Base-by-base conservation (phyloP, 2,329 filamentous ascomycete species). In the Dothistroma septosporum region DNA sequence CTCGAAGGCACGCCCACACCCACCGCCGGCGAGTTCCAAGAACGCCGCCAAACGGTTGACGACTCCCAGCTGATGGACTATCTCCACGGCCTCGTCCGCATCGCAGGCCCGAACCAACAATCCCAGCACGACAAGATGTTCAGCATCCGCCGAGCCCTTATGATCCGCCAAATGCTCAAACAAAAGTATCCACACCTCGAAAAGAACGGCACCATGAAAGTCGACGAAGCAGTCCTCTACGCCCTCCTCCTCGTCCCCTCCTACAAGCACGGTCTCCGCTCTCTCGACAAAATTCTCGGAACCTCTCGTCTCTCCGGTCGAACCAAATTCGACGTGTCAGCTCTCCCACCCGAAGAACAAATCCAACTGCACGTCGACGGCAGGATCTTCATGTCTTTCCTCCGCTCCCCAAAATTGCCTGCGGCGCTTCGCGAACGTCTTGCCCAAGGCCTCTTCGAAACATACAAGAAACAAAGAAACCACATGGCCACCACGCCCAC, bases 321-420 rank as follows among this genome's bases (percentile, higher is more conserved):
- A n/a, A 69, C 59, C 16, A 73, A 71, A 56, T 74, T 74, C 58
- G 71, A 73, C 58, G 66, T 74, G 10, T 65, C 71, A 10, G 70
- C 72, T 1, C 60, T 74, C 4, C 73, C 73, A 2, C 71, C 73
- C 8, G 72, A 74, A 58, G 71, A 74, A 61, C 72, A 73, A 56
- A 72, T 74, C 16, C 69, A 72, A 52, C 62, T 73, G 4, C 70
- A 74, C 53, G 72, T 73, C n/a, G 72, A 74, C 58, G 71, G 69
- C 44, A 63, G 65, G 53, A 72, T 66, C 35, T 74, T 74, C 66
- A 74, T 73, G 71, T 68, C 64, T 48, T 72, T 68, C 60, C 63
- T 74, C 2, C 67, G 72, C n/a, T 65, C 67, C 8, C 72, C 72
- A 1, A 73, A 71, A 46, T 63, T 74, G 1, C 70, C 66, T 11